Evolutionary conservation across 2,329 filamentous ascomycete species (phyloP).

Genomic region (Cladophialophora psammophila): DNA sequence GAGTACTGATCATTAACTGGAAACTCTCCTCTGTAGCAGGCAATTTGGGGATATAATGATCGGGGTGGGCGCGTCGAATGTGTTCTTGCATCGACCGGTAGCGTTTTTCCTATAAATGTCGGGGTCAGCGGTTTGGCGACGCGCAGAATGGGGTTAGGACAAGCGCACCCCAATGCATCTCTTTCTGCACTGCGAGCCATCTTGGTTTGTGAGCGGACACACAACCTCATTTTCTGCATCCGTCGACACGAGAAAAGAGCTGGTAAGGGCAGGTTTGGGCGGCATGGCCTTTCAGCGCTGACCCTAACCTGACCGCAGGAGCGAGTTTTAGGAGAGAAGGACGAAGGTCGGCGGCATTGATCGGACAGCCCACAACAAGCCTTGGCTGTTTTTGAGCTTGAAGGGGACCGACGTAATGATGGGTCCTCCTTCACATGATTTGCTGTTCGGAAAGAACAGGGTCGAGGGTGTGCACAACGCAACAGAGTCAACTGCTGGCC

Average conservation of each 20-base stretch:
- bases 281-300: constrained; percentile 70
- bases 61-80: constrained; percentile 93
- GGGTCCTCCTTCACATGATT: constrained; percentile 37
- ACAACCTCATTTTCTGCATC: constrained; percentile 96
- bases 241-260: constrained; percentile 83
- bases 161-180: constrained; percentile 85
- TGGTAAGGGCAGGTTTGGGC: constrained; percentile 83
- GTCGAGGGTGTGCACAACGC: constrained; percentile 8
- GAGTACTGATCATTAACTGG: constrained; percentile 90
- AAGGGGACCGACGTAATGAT: constrained; percentile 34
- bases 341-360: constrained; percentile 38
- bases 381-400: constrained; percentile 34
- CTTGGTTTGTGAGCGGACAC: constrained; percentile 93
- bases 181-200: constrained; percentile 96
- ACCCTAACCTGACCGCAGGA: constrained; percentile 29
- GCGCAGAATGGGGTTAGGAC: constrained; percentile 28
- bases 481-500: constrained; percentile 21
- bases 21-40: constrained; percentile 99
- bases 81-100: constrained; percentile 99
- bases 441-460: constrained; percentile 20
- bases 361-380: constrained; percentile 37
- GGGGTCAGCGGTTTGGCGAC: constrained; percentile 44
- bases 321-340: constrained; percentile 33
- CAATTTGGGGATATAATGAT: constrained; percentile 97
- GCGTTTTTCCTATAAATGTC: constrained; percentile 76